Percentiles rank a stretch among this genome's conserved stretches.
These are phyloP conservation scores for Talaromyces sp. DNA, from an alignment of 2,329 filamentous ascomycete genomes.

Conservation along the genomic window DNA sequence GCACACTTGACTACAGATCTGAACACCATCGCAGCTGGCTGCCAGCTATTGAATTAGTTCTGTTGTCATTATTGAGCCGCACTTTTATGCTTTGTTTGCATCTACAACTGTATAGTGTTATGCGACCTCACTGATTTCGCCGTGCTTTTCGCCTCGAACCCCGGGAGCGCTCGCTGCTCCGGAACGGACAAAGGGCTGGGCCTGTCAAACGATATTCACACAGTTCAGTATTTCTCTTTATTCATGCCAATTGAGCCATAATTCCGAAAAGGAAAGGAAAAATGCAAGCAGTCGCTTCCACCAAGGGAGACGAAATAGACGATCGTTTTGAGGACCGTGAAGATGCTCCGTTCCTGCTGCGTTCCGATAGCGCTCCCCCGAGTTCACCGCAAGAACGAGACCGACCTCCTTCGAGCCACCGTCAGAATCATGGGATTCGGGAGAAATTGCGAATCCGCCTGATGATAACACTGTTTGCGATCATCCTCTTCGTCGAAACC, in stretches of 20 bases:
- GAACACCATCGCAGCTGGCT: background rate
- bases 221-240: background rate
- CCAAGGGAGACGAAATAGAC: constrained; percentile 13
- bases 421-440: constrained; percentile 1
- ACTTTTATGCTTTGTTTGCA: background rate
- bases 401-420: background rate
- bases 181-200: background rate
- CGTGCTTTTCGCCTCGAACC: background rate
- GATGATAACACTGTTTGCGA: constrained; percentile 38
- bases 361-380: constrained; percentile 12
- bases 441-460: constrained; percentile 32
- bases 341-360: constrained; percentile 25
- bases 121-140: background rate
- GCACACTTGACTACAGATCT: background rate
- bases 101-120: background rate
- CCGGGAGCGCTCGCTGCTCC: background rate
- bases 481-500: constrained; percentile 42
- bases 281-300: constrained; percentile 1
- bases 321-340: constrained; percentile 24
- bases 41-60: background rate
- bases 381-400: constrained; percentile 12
- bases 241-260: background rate
- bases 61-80: background rate
- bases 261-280: background rate
- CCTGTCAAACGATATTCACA: too few species aligned